A percentile compares a stretch with the other conserved stretches of the same genome.
phyloP scores from a whole-genome alignment of 495 filamentous ascomycete species.

The Lichina pygmaea region DNA sequence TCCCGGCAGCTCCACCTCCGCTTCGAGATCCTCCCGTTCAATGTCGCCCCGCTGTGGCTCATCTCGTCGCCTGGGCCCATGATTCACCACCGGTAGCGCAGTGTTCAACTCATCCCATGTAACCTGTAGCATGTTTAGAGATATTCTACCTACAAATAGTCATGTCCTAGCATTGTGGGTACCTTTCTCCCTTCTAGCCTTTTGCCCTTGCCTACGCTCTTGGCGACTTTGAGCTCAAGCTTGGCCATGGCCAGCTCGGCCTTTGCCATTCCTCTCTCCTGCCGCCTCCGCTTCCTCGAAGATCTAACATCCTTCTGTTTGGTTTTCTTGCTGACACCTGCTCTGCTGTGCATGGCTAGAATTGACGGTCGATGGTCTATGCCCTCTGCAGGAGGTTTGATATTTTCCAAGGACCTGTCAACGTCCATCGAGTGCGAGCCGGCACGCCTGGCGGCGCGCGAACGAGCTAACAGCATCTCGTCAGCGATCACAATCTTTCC shows the following conservation, averaged over 20 bases:
- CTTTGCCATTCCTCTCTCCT: conserved; percentile 45
- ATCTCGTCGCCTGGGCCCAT: too few relatives aligned
- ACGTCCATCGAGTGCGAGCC: conserved; percentile 42
- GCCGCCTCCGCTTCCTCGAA: conserved; percentile 34
- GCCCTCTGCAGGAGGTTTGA: conserved; percentile 25
- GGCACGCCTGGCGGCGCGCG: conserved; percentile 46
- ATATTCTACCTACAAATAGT: background rate
- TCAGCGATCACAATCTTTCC: too few relatives aligned
- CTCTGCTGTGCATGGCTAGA: conserved; percentile 28
- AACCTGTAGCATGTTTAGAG: background rate
- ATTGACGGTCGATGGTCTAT: conserved; percentile 26
- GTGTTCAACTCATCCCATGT: conserved; percentile 34
- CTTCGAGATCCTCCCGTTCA: too few relatives aligned
- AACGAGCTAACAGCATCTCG: conserved; percentile 15
- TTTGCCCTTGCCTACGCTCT: conserved; percentile 32
- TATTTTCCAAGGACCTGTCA: conserved; percentile 45
- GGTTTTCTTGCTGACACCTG: conserved; percentile 35
- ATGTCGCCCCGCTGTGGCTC: too few relatives aligned
- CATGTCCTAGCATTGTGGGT: background rate
- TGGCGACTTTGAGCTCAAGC: conserved; percentile 37
- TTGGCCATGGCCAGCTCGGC: conserved; percentile 46
- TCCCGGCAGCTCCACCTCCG: too few relatives aligned
- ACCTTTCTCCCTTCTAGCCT: conserved; percentile 25
- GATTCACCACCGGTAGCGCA: conserved; percentile 5
- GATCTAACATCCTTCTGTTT: conserved; percentile 37